Base-by-base conservation (phyloP, 257 asterid species). In the Gentiana straminea region DNA sequence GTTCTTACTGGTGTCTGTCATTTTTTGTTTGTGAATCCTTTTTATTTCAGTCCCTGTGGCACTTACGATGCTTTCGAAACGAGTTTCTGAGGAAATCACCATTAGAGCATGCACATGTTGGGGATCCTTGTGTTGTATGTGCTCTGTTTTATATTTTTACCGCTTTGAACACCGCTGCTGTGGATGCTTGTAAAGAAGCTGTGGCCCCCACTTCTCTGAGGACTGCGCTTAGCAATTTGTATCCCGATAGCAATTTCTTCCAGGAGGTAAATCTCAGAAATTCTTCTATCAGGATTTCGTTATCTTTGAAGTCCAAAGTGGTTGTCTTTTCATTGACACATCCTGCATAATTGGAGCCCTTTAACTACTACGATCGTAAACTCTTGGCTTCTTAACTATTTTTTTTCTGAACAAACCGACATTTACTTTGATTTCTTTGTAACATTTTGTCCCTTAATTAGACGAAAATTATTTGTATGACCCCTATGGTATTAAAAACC, bases 111-210 rank as follows among this genome's bases (percentile, higher is more conserved):
- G 70, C 71, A 66, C 98, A 88, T 62, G 86, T 84, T 69, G 98
- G 98, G 13, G 86, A 83, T 74, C 98, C 98, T 58, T 91, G 98
- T 75, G 98, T 87, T 64, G 55, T 69, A 56, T 91, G 98, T 75
- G 84, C 98, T 69, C 64, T 91, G 33, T 80, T 77, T 61, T 93
- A 81, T 55, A 85, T 91, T 68, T 88, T 91, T 75, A 66, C 70
- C 61, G 95, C 94, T 64, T 61, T 91, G 73, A 79, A 77, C 75
- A 64, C 65, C 64, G 76, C 79, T 51, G 73, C 87, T 38, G 64
- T 60, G 34, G 93, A 81, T 60, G 65, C 65, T 59, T 68, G 60
- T 60, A 81, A 84, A 71, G 86, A 81, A 66, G 81, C 94, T 61
- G 86, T 87, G 63, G 84, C 97, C 37, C 97, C 98, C 45, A 81